Percentiles rank a stretch among this genome's conserved stretches.
phyloP scores from a whole-genome alignment of 1,284 basidiomycete species.

The Apiotrichum veenhuisii region DNA sequence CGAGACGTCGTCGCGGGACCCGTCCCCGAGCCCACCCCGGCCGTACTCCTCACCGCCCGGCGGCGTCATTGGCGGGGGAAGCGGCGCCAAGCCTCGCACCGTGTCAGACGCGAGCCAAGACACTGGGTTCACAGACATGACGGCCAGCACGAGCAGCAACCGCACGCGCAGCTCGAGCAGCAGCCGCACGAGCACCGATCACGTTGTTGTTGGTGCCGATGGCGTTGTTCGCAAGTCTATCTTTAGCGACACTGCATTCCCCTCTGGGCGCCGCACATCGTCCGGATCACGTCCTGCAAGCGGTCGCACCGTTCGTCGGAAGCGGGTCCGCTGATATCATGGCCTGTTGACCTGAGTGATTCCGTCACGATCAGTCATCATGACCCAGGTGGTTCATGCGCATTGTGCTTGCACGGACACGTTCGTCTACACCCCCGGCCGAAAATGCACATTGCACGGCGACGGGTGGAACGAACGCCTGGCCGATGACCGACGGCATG shows the following conservation, averaged over 20 bases:
- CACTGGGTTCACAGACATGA: background rate
- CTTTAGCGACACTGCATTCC: background rate
- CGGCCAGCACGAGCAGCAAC: background rate
- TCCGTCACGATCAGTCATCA: too few species aligned
- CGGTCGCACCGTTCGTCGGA: background rate
- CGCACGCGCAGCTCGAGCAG: background rate
- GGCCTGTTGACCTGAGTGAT: too few species aligned
- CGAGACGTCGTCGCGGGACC: background rate
- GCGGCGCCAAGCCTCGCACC: background rate
- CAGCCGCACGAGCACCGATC: background rate
- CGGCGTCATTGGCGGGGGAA: background rate
- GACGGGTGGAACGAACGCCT: too few species aligned
- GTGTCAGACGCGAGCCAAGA: constrained; percentile 1
- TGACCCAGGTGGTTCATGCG: too few species aligned
- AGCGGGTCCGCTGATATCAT: background rate
- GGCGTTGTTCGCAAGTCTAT: constrained; percentile 4
- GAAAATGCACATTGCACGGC: too few species aligned
- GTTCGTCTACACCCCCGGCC: too few species aligned
- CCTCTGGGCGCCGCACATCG: background rate
- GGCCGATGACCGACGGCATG: too few species aligned
- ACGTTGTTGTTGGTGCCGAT: background rate
- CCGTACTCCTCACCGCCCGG: constrained; percentile 2
- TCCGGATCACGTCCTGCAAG: background rate
- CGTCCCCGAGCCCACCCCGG: background rate
- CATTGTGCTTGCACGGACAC: too few species aligned